Percentiles rank a stretch among this genome's conserved stretches.
phyloP scores from a whole-genome alignment of 2,329 filamentous ascomycete species.

The Mollisia scopiformis region DNA sequence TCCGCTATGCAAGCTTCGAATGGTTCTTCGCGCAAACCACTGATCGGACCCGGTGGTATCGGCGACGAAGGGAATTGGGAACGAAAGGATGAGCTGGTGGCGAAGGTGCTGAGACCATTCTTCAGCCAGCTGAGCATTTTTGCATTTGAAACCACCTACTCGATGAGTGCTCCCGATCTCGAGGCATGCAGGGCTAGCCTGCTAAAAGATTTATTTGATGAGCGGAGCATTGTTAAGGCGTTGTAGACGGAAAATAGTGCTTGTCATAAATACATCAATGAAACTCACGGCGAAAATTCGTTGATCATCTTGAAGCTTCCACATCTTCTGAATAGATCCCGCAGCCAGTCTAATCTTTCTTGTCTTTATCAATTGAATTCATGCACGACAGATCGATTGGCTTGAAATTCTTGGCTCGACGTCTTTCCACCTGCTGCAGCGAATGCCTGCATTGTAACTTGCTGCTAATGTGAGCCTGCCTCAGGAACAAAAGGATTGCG shows the following conservation, averaged over 20 bases:
- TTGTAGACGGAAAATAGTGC: conserved; percentile 22
- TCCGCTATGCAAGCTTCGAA: conserved; percentile 28
- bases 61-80: conserved; percentile 60
- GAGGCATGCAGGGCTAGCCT: conserved; percentile 66
- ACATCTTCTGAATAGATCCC: neutral
- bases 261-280: neutral
- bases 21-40: conserved; percentile 37
- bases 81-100: conserved; percentile 69
- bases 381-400: neutral
- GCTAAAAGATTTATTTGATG: conserved; percentile 78
- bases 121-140: conserved; percentile 91
- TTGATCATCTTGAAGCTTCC: neutral
- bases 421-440: neutral
- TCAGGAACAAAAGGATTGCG: conserved; percentile 21
- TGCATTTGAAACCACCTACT: conserved; percentile 90
- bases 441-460: neutral
- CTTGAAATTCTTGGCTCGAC: neutral
- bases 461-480: conserved; percentile 19
- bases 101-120: conserved; percentile 82
- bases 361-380: neutral
- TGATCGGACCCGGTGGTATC: conserved; percentile 48
- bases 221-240: conserved; percentile 67
- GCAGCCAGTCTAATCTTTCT: neutral
- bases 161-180: conserved; percentile 72
- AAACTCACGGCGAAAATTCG: neutral